Conservation (phyloP, 352 stramenopile species). For the Globisporangium yorkense region DNA sequence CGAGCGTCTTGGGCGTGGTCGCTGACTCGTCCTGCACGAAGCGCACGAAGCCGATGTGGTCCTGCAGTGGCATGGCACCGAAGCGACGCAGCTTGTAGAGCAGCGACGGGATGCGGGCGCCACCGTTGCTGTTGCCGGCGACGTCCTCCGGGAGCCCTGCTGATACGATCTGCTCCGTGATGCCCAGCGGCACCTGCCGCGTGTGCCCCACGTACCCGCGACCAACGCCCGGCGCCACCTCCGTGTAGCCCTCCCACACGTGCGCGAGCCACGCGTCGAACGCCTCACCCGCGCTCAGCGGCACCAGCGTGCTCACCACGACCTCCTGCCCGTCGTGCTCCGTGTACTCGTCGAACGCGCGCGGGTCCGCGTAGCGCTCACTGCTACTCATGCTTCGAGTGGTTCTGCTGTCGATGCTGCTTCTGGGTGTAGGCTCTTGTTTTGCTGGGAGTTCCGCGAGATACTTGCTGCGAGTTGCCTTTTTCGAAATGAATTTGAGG, state of each 20-base stretch:
- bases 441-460: not conserved
- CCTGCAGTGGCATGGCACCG: conserved; percentile 31
- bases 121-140: conserved; percentile 1
- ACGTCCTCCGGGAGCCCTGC: conserved; percentile 24
- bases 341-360: conserved; percentile 36
- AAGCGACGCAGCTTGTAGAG: conserved; percentile 43
- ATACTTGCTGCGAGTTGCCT: too few relatives aligned
- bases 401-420: not conserved
- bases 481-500: too few relatives aligned
- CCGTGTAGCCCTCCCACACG: conserved; percentile 32
- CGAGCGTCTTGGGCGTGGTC: conserved; percentile 23
- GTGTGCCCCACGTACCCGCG: conserved; percentile 52
- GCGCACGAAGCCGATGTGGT: conserved; percentile 48
- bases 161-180: conserved; percentile 65
- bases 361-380: conserved; percentile 32
- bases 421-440: not conserved
- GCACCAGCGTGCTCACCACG: conserved; percentile 47
- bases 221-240: conserved; percentile 42
- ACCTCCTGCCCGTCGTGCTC: conserved; percentile 51
- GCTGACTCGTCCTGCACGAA: conserved; percentile 39
- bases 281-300: conserved; percentile 31
- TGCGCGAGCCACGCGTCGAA: conserved; percentile 63
- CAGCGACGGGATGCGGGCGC: conserved; percentile 38
- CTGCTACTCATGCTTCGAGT: not conserved
- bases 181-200: conserved; percentile 35